Base-by-base conservation (phyloP, 129 eudicot species). In the Centaurea solstitialis region DNA sequence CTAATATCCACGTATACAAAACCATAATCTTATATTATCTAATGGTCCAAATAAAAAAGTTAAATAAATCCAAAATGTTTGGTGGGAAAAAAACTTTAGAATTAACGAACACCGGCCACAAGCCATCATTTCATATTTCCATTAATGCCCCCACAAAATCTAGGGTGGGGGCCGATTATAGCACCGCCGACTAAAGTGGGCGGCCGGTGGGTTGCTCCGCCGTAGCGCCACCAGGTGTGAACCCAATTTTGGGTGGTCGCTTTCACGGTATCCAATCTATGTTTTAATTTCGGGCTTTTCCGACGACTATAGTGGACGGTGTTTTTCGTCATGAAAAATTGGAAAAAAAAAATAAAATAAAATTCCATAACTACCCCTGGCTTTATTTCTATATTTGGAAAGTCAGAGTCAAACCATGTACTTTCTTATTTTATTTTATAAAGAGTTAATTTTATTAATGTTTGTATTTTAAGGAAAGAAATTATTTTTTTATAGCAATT, bases 281-380 rank as follows among this genome's bases (percentile, higher is more conserved):
- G 3, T 17, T 17, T 37, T 35, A 70, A 33, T 13, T 26, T 35
- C 20, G 20, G 24, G 9, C 17, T 23, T 67, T 67, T 23, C 28
- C 30, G 45, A 43, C 28, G 67, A 77, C 62, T 15, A 77, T 41
- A 67, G 74, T 77, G 81, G 81, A 77, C 81, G 81, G 81, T 21
- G 64, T 26, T 26, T 26, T 33, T 40, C 43, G 74, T 30, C 24
- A 30, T 24, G 38, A 67, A 39, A 23, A 8, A 12, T 38, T n/a
- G n/a, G n/a, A n/a, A n/a, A n/a, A n/a, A 5, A 17, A 66, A 77
- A 66, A 7, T 47, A 47, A 2, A 21, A n/a, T n/a, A n/a, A 39
- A 39, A 7, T 17, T 41, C 3, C 22, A 43, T 22, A 75, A 61
- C 37, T 40, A 72, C 76, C 37, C 2, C 30, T 57, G 3, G 4